Evolutionary conservation across 2,329 filamentous ascomycete species (phyloP).

Genomic region (Pseudogymnoascus sp.): DNA sequence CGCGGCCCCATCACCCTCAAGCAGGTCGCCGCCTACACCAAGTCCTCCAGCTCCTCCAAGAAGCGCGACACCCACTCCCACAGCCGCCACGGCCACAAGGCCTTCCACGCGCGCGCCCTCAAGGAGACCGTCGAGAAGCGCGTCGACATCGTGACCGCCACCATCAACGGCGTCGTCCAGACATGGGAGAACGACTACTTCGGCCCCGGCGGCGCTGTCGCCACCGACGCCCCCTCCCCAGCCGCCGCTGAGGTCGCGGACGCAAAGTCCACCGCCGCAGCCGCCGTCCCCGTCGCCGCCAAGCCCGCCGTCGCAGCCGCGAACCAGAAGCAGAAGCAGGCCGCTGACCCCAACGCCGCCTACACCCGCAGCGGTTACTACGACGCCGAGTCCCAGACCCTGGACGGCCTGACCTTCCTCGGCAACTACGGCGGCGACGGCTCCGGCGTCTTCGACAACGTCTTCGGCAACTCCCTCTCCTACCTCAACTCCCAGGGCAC

Average conservation of each 20-base stretch:
- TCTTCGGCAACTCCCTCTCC: constrained; percentile 49
- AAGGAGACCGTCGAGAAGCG: constrained; percentile 37
- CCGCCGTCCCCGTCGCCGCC: constrained; percentile 13
- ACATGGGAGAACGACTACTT: constrained; percentile 52
- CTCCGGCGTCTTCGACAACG: constrained; percentile 46
- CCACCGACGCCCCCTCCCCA: constrained; percentile 12
- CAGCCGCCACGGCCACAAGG: constrained; percentile 37
- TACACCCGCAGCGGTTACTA: constrained; percentile 43
- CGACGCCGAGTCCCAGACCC: constrained; percentile 32
- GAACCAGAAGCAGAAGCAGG: neutral
- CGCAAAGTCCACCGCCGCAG: neutral
- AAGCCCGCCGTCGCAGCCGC: constrained; percentile 12
- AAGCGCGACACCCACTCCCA: constrained; percentile 32
- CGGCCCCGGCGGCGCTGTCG: constrained; percentile 25
- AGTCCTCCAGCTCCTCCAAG: constrained; percentile 28
- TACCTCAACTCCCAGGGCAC: constrained; percentile 42
- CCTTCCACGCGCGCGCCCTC: constrained; percentile 38
- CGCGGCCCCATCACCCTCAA: constrained; percentile 61
- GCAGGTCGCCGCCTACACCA: constrained; percentile 61
- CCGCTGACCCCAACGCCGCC: constrained; percentile 16
- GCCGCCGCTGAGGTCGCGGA: constrained; percentile 13
- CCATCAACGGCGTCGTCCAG: constrained; percentile 48
- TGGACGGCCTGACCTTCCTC: constrained; percentile 49
- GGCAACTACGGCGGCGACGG: constrained; percentile 48
- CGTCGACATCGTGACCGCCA: constrained; percentile 44